Percentiles rank a stretch among this genome's conserved stretches.
Evolutionary conservation across 2,329 filamentous ascomycete species (phyloP).

Genomic region (Ophiostoma himal-ulmi): DNA sequence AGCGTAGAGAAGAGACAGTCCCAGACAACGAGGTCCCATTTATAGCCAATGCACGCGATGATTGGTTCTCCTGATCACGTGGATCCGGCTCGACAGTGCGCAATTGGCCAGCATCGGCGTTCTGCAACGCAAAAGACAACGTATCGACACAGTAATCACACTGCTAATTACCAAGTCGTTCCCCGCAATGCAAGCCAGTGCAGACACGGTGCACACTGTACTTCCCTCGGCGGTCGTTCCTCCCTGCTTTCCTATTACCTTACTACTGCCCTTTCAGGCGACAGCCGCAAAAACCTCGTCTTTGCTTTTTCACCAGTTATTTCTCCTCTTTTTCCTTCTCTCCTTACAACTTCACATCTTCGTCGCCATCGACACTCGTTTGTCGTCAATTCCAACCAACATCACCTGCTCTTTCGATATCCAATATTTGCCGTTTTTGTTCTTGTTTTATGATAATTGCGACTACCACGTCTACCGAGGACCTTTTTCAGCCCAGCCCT

Average conservation of each 20-base stretch:
- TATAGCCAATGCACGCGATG: neutral
- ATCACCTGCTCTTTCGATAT: neutral
- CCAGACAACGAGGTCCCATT: neutral
- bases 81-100: slow-evolving; percentile 8
- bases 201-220: slow-evolving; percentile 17
- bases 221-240: neutral
- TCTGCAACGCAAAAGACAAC: neutral
- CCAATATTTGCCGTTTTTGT: neutral
- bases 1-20: neutral
- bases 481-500: neutral
- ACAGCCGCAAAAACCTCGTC: slow-evolving; percentile 22
- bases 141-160: neutral
- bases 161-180: neutral
- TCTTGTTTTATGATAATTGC: neutral
- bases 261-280: slow-evolving; percentile 13
- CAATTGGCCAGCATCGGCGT: neutral
- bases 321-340: slow-evolving; percentile 12
- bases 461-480: neutral
- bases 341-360: slow-evolving; percentile 8
- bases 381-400: slow-evolving; percentile 4
- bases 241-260: slow-evolving; percentile 11
- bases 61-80: slow-evolving; percentile 17
- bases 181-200: neutral
- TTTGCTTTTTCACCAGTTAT: slow-evolving; percentile 17
- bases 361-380: slow-evolving; percentile 9